Evolutionary conservation across 2,329 filamentous ascomycete genomes (phyloP).

Genomic region (Diplodia intermedia): DNA sequence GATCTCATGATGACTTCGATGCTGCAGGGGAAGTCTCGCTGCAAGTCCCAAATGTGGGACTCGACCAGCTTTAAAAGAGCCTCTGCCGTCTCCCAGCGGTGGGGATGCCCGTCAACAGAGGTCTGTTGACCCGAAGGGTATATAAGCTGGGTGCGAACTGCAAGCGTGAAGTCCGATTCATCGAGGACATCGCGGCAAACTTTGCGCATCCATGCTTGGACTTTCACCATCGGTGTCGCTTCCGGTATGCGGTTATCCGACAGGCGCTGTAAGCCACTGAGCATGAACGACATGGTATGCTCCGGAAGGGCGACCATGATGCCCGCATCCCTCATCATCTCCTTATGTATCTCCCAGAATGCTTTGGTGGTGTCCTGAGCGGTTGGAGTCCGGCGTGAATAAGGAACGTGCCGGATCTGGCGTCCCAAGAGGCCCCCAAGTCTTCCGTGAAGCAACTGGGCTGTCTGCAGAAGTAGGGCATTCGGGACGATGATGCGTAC

Average conservation of each 20-base stretch:
- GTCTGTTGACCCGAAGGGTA: slow-evolving; percentile 53
- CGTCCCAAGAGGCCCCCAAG: slow-evolving; percentile 63
- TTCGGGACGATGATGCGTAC: slow-evolving; percentile 64
- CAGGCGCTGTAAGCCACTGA: slow-evolving; percentile 66
- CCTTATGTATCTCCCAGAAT: slow-evolving; percentile 51
- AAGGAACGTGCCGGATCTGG: slow-evolving; percentile 63
- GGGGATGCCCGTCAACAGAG: slow-evolving; percentile 50
- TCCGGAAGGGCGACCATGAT: slow-evolving; percentile 68
- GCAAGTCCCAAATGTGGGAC: slow-evolving; percentile 45
- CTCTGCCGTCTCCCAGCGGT: slow-evolving; percentile 50
- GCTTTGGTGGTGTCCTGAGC: slow-evolving; percentile 39
- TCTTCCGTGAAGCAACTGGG: slow-evolving; percentile 61
- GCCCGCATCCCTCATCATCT: slow-evolving; percentile 55
- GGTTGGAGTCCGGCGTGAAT: slow-evolving; percentile 60
- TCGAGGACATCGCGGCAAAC: slow-evolving; percentile 68
- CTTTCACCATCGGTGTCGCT: slow-evolving; percentile 57
- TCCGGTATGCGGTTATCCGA: slow-evolving; percentile 54
- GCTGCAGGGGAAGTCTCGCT: slow-evolving; percentile 50
- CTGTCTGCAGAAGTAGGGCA: slow-evolving; percentile 64
- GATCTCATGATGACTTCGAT: slow-evolving; percentile 58
- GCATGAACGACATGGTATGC: slow-evolving; percentile 68
- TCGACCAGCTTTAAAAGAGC: slow-evolving; percentile 45
- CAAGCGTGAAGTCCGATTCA: slow-evolving; percentile 61
- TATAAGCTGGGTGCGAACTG: slow-evolving; percentile 52
- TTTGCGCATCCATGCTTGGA: slow-evolving; percentile 59